Conservation (phyloP, 495 filamentous ascomycete species). For the Cercophora sp. region DNA sequence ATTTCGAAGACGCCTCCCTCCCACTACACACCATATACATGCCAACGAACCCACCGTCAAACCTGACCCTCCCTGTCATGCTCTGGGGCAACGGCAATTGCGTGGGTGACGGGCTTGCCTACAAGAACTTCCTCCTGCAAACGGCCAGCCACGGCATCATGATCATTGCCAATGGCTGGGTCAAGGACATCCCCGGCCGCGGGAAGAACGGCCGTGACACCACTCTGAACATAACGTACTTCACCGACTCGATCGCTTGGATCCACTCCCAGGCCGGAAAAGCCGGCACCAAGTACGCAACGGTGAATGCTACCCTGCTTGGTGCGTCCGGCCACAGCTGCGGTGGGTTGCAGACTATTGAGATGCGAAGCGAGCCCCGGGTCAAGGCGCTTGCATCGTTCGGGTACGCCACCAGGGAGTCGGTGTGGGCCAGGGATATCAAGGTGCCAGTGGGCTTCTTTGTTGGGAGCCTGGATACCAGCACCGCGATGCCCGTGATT, state of each 20-base stretch:
- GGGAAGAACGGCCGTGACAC: not conserved
- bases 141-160: conserved; percentile 3
- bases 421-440: conserved; percentile 1
- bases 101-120: conserved; percentile 1
- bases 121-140: conserved; percentile 3
- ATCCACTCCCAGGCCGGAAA: not conserved
- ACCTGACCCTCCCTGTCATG: not conserved
- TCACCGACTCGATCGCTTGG: not conserved
- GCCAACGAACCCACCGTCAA: not conserved
- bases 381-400: conserved; percentile 1
- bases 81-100: conserved; percentile 3
- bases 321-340: not conserved
- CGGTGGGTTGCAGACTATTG: not conserved
- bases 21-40: conserved; percentile 3
- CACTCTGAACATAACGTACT: not conserved
- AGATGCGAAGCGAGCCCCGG: not conserved
- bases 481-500: not conserved
- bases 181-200: not conserved
- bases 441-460: not conserved
- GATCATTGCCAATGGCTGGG: conserved; percentile 3
- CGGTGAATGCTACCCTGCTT: not conserved
- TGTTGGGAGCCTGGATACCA: conserved; percentile 1
- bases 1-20: conserved; percentile 1
- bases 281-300: not conserved
- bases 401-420: conserved; percentile 1